Evolutionary conservation across 352 stramenopile species (phyloP).

Genomic region (Aphanomyces astaci): DNA sequence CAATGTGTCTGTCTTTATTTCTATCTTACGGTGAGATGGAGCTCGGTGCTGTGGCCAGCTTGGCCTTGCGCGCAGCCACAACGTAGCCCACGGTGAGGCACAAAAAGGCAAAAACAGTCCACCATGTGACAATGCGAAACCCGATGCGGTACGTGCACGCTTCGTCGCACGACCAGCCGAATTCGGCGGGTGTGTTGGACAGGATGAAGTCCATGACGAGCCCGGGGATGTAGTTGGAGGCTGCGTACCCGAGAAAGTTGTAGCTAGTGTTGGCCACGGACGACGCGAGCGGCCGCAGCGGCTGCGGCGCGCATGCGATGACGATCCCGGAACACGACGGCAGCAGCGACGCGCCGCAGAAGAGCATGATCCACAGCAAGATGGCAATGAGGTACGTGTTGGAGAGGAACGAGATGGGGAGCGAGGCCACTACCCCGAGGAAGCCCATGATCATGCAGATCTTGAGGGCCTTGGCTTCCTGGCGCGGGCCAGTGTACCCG

Average conservation of each 20-base stretch:
- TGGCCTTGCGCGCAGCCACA: slow-evolving; percentile 1
- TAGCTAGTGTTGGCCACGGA: slow-evolving; percentile 76
- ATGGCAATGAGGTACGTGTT: slow-evolving; percentile 54
- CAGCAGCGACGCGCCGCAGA: slow-evolving; percentile 61
- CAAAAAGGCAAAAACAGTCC: slow-evolving; percentile 63
- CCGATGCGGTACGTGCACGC: slow-evolving; percentile 74
- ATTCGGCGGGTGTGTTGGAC: slow-evolving; percentile 24
- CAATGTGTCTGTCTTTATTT: no score
- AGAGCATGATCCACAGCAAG: slow-evolving; percentile 80
- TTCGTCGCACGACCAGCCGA: slow-evolving; percentile 38
- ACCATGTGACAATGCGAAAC: slow-evolving; percentile 74
- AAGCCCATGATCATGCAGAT: slow-evolving; percentile 66
- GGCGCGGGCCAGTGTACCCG: slow-evolving; percentile 56
- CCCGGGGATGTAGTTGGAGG: slow-evolving; percentile 76
- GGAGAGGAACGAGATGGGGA: slow-evolving; percentile 63
- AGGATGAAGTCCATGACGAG: slow-evolving; percentile 81
- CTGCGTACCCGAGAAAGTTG: slow-evolving; percentile 79
- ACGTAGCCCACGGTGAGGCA: slow-evolving; percentile 34
- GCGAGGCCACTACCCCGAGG: slow-evolving; percentile 36
- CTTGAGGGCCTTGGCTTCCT: slow-evolving; percentile 56
- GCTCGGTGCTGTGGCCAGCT: not conserved
- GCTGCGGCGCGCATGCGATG: slow-evolving; percentile 56
- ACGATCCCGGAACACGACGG: slow-evolving; percentile 79
- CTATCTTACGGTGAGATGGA: not conserved
- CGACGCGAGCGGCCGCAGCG: slow-evolving; percentile 56